phyloP scores from a whole-genome alignment of 306 rosid genomes.

The Arachis hypogaea region DNA sequence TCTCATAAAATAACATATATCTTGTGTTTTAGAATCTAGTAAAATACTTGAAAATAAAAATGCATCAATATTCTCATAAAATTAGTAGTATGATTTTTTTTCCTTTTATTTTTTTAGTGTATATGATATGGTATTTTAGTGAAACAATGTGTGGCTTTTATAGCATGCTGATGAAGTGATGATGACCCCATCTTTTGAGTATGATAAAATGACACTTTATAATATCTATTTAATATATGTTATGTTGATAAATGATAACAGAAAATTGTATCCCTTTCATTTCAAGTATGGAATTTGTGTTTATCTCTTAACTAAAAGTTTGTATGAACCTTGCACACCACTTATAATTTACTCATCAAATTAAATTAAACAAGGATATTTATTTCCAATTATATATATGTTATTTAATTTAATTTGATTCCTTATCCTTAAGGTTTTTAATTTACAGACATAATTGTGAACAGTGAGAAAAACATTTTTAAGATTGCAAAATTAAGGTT shows the following conservation, averaged over 20 bases:
- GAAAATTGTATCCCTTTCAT: background rate
- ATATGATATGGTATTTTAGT: too few relatives aligned
- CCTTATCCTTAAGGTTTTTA: too few relatives aligned
- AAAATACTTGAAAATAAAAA: too few relatives aligned
- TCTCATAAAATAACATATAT: too few relatives aligned
- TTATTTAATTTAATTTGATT: too few relatives aligned
- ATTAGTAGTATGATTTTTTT: too few relatives aligned
- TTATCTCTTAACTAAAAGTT: background rate
- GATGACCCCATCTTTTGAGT: background rate
- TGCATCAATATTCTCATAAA: too few relatives aligned
- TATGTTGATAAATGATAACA: background rate
- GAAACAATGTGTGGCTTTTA: background rate
- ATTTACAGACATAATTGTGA: background rate
- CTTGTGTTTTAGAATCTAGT: too few relatives aligned
- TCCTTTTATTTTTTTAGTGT: too few relatives aligned
- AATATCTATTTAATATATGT: background rate
- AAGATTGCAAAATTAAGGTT: too few relatives aligned
- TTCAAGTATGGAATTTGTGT: background rate
- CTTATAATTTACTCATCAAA: background rate
- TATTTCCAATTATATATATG: background rate
- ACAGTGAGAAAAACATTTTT: background rate
- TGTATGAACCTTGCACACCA: slow-evolving; percentile 1
- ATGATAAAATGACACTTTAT: background rate
- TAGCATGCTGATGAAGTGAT: background rate
- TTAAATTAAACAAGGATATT: background rate